These are phyloP conservation scores for Lagerstroemia fauriei DNA, from an alignment of 441 rosid genomes.

Conservation along the genomic window DNA sequence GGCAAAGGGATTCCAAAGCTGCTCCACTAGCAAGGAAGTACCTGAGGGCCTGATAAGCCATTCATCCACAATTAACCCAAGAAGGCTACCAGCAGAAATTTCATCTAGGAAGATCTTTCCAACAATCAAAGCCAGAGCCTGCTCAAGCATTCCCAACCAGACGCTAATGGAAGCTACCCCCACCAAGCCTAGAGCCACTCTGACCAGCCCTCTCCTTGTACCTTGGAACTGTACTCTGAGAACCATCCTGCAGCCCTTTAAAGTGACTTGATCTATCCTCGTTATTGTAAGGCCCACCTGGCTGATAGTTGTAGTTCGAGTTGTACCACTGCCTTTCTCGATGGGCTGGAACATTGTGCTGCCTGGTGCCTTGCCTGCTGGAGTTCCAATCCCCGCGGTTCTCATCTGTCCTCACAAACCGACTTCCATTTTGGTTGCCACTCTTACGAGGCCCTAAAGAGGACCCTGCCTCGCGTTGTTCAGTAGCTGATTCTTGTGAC, in stretches of 20 bases:
- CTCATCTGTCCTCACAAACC: conserved; percentile 59
- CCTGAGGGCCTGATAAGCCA: conserved; percentile 14
- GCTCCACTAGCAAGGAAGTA: neutral
- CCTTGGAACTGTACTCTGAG: conserved; percentile 54
- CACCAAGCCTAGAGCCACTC: conserved; percentile 60
- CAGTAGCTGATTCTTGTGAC: conserved; percentile 41
- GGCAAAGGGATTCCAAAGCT: neutral
- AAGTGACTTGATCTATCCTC: conserved; percentile 39
- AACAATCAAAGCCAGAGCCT: conserved; percentile 47
- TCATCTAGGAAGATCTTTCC: conserved; percentile 24
- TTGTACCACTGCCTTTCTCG: conserved; percentile 64
- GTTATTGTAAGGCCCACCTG: conserved; percentile 59
- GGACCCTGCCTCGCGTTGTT: conserved; percentile 44
- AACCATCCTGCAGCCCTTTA: conserved; percentile 57
- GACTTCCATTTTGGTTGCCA: conserved; percentile 52
- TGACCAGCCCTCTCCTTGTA: conserved; percentile 66
- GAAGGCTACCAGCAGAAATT: conserved; percentile 22
- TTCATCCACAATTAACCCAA: conserved; percentile 22
- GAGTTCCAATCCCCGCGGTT: conserved; percentile 69
- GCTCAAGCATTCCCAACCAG: conserved; percentile 47
- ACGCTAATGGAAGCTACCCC: conserved; percentile 51
- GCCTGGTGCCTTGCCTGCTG: conserved; percentile 56
- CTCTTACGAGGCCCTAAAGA: conserved; percentile 52
- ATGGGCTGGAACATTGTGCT: conserved; percentile 44
- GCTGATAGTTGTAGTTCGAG: conserved; percentile 76